Percentiles rank a stretch among this genome's conserved stretches.
These are phyloP conservation scores for Trametes sp. DNA, from an alignment of 1,284 basidiomycete species.

Conservation along the genomic window DNA sequence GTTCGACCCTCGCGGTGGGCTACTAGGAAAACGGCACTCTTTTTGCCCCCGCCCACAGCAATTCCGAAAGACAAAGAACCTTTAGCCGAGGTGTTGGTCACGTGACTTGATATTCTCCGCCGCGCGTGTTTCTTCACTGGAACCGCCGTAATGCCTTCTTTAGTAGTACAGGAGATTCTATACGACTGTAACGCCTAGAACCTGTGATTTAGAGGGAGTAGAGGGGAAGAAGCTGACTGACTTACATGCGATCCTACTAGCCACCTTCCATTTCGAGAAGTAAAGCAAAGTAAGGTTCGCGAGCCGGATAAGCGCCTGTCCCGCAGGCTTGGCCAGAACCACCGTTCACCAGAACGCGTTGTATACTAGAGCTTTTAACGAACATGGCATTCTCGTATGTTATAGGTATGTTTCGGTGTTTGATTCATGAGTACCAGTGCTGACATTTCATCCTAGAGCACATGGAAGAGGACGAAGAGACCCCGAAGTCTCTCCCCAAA, in stretches of 20 bases:
- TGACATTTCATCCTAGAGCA: conserved; percentile 66
- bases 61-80: conserved; percentile 13
- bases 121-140: background rate
- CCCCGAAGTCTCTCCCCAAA: conserved; percentile 74
- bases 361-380: background rate
- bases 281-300: background rate
- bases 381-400: conserved; percentile 44
- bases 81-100: conserved; percentile 11
- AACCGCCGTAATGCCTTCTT: background rate
- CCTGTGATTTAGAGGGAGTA: too few relatives aligned
- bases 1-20: conserved; percentile 89
- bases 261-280: background rate
- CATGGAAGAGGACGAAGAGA: conserved; percentile 93
- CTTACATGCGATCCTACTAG: background rate
- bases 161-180: too few relatives aligned
- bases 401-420: too few relatives aligned
- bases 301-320: background rate
- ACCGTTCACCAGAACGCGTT: background rate
- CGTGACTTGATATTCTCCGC: background rate
- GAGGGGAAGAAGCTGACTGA: too few relatives aligned
- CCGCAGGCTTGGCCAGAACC: background rate
- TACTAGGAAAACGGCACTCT: conserved; percentile 8
- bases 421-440: too few relatives aligned
- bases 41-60: background rate
- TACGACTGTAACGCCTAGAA: too few relatives aligned